Base-by-base conservation (phyloP, 257 asterid genomes). In the Henckelia pumila region DNA sequence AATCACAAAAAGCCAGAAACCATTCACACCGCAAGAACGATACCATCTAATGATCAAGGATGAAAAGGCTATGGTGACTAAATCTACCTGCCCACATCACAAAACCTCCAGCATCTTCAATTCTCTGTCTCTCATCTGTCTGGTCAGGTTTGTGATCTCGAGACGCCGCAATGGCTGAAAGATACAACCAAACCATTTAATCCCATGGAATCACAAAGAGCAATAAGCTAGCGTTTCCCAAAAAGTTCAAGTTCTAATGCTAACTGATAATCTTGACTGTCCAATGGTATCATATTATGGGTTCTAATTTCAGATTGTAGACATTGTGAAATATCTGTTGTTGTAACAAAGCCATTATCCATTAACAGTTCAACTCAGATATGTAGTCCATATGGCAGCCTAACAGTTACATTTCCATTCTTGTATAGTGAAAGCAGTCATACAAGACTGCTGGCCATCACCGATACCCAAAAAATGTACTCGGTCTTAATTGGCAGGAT, bases 61-160 rank as follows among this genome's bases (percentile, higher is more conserved):
- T 9, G 61, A 56, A 65, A 59, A 17, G 16, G 66, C 6, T 11
- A 21, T 16, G 52, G 59, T 57, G 28, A 52, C 5, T 7, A 17
- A 21, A 25, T 58, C 25, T 82, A 91, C 99, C 99, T 72, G 99
- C 99, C 99, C 99, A 93, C 99, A 93, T 93, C 50, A 93, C 99
- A 68, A 90, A 93, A n/a, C 99, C 99, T 53, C 99, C 99, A 67
- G 99, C 99, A 70, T 93, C 88, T 81, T 93, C 99, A 76, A 93
- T 93, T 23, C 99, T 85, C 59, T 81, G 95, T 32, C 98, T 85
- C 74, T 92, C 97, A 64, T 92, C 98, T 26, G 89, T 80, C 81
- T 89, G 96, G 85, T 92, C 98, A 1, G 98, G 97, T 70, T 89
- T 92, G 86, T 92, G 98, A 75, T 89, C 98, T 70, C 98, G 91